Percentiles rank a stretch among this genome's conserved stretches.
phyloP scores from a whole-genome alignment of 805 yeast species.

The Starmerella geochares region DNA sequence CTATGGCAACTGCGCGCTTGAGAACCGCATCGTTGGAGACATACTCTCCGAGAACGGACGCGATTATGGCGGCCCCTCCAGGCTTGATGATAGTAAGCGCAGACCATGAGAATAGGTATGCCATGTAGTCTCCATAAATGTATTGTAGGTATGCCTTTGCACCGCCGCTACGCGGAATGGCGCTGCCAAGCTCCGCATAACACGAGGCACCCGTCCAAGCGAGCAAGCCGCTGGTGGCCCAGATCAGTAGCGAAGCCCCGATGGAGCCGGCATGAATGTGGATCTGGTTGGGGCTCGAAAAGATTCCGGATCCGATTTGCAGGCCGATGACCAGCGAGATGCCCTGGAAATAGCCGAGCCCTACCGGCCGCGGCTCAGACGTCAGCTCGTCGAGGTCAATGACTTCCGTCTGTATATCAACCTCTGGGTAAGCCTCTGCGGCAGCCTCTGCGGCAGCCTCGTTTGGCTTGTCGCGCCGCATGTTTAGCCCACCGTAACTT shows the following conservation, averaged over 20 bases:
- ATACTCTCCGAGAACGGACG: conserved; percentile 36
- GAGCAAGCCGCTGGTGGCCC: conserved; percentile 35
- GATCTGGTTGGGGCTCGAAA: conserved; percentile 36
- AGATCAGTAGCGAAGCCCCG: conserved; percentile 32
- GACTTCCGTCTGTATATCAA: too few relatives aligned
- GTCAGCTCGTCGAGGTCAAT: background rate
- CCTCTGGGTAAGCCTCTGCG: too few relatives aligned
- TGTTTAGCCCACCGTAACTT: background rate
- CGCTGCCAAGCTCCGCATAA: conserved; percentile 36
- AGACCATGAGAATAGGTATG: conserved; percentile 35
- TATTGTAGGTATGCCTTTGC: conserved; percentile 34
- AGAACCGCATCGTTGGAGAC: conserved; percentile 24
- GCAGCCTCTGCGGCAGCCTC: too few relatives aligned
- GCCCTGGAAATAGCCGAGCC: conserved; percentile 30
- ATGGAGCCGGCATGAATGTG: conserved; percentile 33
- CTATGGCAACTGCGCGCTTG: conserved; percentile 30
- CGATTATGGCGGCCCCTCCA: conserved; percentile 35
- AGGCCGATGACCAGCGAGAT: conserved; percentile 35
- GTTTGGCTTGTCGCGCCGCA: background rate
- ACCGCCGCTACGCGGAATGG: conserved; percentile 36
- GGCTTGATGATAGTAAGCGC: conserved; percentile 35
- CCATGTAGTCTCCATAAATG: conserved; percentile 32
- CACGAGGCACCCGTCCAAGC: conserved; percentile 40
- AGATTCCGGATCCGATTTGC: conserved; percentile 39
- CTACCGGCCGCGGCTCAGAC: background rate